Base-by-base conservation (phyloP, 495 filamentous ascomycete genomes). In the Corynascus novoguineensis region DNA sequence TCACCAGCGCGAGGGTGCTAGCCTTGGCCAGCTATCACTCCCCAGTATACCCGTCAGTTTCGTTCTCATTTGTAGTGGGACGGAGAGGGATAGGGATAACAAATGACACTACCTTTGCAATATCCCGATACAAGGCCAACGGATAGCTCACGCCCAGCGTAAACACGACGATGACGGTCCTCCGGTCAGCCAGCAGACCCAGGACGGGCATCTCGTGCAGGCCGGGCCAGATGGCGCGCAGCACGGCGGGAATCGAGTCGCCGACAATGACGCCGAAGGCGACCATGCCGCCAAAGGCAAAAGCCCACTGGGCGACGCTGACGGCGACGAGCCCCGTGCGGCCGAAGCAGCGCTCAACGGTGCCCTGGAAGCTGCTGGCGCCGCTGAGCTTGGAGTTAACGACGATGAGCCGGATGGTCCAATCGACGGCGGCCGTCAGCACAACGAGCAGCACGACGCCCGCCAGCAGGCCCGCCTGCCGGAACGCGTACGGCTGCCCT, bases 271-370 rank as follows among this genome's bases (percentile, higher is more conserved):
- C 89, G 54, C 92, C 93, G 73, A 96, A 98, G 21, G 95, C 95
- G 38, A 97, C 81, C 95, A 97, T 97, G 48, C 95, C 93, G 41
- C 93, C 95, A 71, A 97, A 98, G 45, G 95, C 93, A 79, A 98
- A 98, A 34, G 88, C 88, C 89, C 91, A 97, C 73, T 98, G 93
- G 34, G 93, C 93, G 50, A 92, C 69, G 27, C 83, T 88, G 54
- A 98, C 96, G 29, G 93, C 93, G 52, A 97, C 82, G 37, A 97
- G 79, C 0, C 93, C 93, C 32, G 83, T 77, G 62, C 82, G 84
- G 15, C 93, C 93, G 73, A 95, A 98, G 70, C 93, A 98, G 66
- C 88, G 80, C 68, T 96, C 86, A 73, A 97, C 87, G 0, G 93
- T 98, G 14, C 89, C 88, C 71, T 98, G 93, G 65, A 97, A 97